Base-by-base conservation (phyloP, 108 stramenopile genomes). In the Craspedostauros australis region DNA sequence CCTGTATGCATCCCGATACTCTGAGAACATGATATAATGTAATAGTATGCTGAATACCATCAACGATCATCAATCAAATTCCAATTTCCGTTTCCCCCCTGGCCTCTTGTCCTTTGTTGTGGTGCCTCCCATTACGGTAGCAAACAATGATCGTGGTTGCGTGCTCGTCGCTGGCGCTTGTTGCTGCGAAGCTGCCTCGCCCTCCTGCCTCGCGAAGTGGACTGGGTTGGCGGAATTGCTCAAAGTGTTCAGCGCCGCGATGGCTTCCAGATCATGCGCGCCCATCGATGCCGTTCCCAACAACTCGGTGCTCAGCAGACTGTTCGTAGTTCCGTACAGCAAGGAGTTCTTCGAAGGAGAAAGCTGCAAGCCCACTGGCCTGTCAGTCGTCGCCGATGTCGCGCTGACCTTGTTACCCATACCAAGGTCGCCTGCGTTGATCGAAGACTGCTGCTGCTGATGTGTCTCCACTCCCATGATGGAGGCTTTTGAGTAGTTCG, bases 211-310 rank as follows among this genome's bases (percentile, higher is more conserved):
- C 44, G 9, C 39, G 39, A 18, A 5, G 29, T 4, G 16, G 18
- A 2, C 41, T 46, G 32, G 39, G 29, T 14, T 27, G 39, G 36
- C 24, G 46, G 77, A 79, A 37, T 64, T 66, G 21, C 67, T 68
- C 50, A 79, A 30, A 7, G 66, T 39, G 24, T 69, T 72, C 56
- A 79, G 39, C 2, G 67, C 77, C 30, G 70, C 68, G 16, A 79
- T 62, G 12, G 68, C 77, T 31, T 72, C 76, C 14, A 72, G 22
- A 34, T 73, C 69, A 28, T 70, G 33, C 14, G 39, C 57, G 32
- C 28, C 40, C 12, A 68, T 23, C 28, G 39, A 25, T 28, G 56
- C 58, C 31, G 43, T 39, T 11, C 46, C 16, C 22, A 60, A 23
- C 6, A 58, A 60, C 16, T 45, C 39, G n/a, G 46, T 64, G 11